These are phyloP conservation scores for Lasiosphaeria hispida DNA, from an alignment of 495 filamentous ascomycete genomes.

Conservation along the genomic window DNA sequence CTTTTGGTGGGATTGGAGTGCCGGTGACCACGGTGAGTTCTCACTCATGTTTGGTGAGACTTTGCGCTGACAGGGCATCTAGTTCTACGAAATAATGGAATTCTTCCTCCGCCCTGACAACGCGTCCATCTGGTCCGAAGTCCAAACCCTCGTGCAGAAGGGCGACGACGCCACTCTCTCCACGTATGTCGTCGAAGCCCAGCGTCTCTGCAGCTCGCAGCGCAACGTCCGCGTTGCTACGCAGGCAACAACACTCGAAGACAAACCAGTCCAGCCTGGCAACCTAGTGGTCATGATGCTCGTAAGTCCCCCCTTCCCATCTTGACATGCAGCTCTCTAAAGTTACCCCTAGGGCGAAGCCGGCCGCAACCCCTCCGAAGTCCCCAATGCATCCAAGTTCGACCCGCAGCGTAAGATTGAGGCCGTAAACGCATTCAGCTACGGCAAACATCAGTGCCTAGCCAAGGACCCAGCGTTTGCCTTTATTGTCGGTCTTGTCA, in stretches of 20 bases:
- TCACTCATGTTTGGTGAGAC: not conserved
- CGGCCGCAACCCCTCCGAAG: constrained; percentile 23
- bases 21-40: constrained; percentile 28
- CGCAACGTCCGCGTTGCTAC: constrained; percentile 30
- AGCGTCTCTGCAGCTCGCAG: constrained; percentile 30
- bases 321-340: too few relatives aligned
- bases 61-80: not conserved
- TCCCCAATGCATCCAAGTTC: constrained; percentile 20
- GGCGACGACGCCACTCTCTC: constrained; percentile 28
- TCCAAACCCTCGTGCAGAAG: constrained; percentile 44
- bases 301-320: constrained; percentile 21
- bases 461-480: constrained; percentile 24
- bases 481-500: constrained; percentile 31
- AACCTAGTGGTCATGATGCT: constrained; percentile 30
- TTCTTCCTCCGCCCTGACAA: constrained; percentile 44
- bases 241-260: constrained; percentile 23
- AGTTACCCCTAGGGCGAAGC: constrained; percentile 35
- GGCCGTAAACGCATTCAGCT: constrained; percentile 24
- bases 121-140: constrained; percentile 46
- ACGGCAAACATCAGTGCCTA: constrained; percentile 36
- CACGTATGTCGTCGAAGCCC: constrained; percentile 32
- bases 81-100: constrained; percentile 46
- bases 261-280: constrained; percentile 26
- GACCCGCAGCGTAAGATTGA: constrained; percentile 11
- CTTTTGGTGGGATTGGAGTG: constrained; percentile 38